Conservation (phyloP, 1,284 basidiomycete species). For the Cryptococcus floricola region DNA sequence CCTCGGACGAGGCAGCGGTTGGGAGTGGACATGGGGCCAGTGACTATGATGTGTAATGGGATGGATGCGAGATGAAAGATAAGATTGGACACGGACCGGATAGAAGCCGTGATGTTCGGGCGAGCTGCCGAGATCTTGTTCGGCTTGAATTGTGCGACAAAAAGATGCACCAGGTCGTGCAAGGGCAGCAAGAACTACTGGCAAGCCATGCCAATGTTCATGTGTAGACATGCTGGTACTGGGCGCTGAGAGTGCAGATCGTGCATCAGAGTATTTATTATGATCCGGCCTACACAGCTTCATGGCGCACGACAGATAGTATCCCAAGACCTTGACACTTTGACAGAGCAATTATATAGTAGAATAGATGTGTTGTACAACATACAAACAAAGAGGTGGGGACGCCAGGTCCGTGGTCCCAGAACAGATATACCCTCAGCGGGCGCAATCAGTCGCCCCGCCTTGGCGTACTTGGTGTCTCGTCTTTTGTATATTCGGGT, state of each 20-base stretch:
- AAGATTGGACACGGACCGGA: background rate
- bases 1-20: conserved; percentile 45
- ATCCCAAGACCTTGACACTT: background rate
- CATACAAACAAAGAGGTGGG: background rate
- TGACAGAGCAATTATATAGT: background rate
- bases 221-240: no score
- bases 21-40: background rate
- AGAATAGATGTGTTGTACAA: background rate
- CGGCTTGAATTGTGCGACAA: no score
- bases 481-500: conserved; percentile 4
- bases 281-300: no score
- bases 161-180: no score
- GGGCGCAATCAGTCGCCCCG: background rate
- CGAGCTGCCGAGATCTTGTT: no score
- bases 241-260: no score
- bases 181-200: no score
- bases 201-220: no score
- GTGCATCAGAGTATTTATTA: no score
- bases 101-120: no score
- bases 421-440: background rate
- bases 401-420: background rate
- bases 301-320: no score
- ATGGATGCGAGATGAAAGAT: background rate
- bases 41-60: background rate
- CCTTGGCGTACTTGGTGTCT: background rate